Conservation (phyloP, 2,329 filamentous ascomycete species). For the Ramularia collo-cygni region DNA sequence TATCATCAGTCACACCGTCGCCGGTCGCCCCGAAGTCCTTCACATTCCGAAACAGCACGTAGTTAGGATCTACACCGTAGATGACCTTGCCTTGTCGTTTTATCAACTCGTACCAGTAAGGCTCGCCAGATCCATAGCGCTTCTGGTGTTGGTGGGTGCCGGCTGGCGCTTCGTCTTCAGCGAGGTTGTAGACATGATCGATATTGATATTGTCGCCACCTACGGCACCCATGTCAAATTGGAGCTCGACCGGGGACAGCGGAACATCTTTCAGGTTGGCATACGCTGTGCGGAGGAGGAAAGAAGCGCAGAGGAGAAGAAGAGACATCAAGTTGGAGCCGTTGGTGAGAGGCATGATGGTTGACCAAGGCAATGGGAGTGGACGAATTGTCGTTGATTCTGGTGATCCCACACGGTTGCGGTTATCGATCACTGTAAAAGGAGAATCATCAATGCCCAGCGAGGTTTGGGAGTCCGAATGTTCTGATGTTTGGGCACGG, state of each 20-base stretch:
- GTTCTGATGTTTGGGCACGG: background rate
- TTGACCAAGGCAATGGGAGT: too few relatives aligned
- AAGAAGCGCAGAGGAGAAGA: constrained; percentile 7
- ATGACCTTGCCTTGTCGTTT: constrained; percentile 36
- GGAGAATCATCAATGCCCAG: background rate
- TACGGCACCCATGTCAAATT: constrained; percentile 9
- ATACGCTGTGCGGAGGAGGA: constrained; percentile 5
- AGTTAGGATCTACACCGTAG: constrained; percentile 31
- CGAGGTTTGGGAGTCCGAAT: background rate
- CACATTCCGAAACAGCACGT: constrained; percentile 44
- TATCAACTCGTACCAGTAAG: constrained; percentile 38
- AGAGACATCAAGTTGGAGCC: constrained; percentile 7
- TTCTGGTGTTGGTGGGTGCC: constrained; percentile 21
- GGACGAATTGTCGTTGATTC: too few relatives aligned
- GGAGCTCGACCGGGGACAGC: constrained; percentile 13
- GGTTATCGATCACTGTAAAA: too few relatives aligned
- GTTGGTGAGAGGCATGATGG: constrained; percentile 7
- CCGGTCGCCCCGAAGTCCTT: constrained; percentile 41
- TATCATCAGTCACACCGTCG: constrained; percentile 74
- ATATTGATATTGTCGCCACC: constrained; percentile 4
- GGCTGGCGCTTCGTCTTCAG: constrained; percentile 3
- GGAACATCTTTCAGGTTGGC: constrained; percentile 10
- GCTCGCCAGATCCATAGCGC: constrained; percentile 24
- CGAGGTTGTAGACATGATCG: constrained; percentile 2
- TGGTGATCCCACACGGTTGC: too few relatives aligned